These are phyloP conservation scores for Mucuna pruriens DNA, from an alignment of 306 rosid species.

Conservation along the genomic window DNA sequence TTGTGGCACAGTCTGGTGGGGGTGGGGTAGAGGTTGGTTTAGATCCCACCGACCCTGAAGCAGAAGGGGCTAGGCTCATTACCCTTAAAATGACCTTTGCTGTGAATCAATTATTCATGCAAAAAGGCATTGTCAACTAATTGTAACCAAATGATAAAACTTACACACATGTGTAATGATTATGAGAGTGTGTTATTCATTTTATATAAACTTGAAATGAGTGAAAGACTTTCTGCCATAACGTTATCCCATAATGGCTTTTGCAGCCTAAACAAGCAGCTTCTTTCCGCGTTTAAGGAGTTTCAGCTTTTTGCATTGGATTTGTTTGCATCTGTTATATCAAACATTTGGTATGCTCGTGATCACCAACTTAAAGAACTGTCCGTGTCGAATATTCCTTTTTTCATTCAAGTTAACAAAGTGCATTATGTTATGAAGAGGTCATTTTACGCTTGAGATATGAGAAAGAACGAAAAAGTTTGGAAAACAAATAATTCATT, in stretches of 20 bases:
- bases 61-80: too few species aligned
- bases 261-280: constrained; percentile 17
- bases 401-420: constrained; percentile 4
- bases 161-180: background rate
- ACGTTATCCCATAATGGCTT: background rate
- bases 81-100: background rate
- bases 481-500: background rate
- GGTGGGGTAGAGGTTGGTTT: too few species aligned
- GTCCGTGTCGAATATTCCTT: constrained; percentile 7
- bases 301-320: constrained; percentile 22
- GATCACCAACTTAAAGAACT: constrained; percentile 28
- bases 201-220: background rate
- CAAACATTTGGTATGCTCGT: background rate
- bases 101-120: too few species aligned
- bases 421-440: background rate
- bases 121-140: background rate
- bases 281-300: constrained; percentile 17
- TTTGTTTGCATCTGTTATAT: constrained; percentile 29
- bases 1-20: too few species aligned
- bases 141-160: background rate
- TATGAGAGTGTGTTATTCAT: background rate
- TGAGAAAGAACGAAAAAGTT: background rate
- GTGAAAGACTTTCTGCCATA: background rate
- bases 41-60: too few species aligned
- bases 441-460: background rate